Evolutionary conservation across 106 monocot genomes (phyloP).

Genomic region (Dendrobium catenatum): DNA sequence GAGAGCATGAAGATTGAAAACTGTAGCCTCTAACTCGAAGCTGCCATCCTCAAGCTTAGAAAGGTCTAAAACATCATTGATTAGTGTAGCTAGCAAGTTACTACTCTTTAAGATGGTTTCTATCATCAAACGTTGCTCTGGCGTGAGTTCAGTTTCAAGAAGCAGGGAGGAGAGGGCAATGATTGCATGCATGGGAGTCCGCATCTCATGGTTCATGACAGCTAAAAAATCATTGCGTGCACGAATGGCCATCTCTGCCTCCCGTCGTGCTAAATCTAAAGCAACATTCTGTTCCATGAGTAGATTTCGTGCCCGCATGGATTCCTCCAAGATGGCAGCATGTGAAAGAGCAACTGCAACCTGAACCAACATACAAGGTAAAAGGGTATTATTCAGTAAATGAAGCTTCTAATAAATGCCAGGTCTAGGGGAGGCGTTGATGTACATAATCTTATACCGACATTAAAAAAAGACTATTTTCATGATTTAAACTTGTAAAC

Average conservation of each 20-base stretch:
- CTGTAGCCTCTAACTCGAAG: conserved; percentile 50
- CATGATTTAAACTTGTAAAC: not conserved
- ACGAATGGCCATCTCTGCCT: conserved; percentile 89
- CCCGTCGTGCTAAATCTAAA: conserved; percentile 75
- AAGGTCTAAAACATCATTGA: conserved; percentile 87
- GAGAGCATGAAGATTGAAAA: conserved; percentile 79
- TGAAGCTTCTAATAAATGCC: not conserved
- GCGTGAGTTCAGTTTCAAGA: conserved; percentile 76
- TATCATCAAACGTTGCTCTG: conserved; percentile 82
- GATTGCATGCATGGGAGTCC: conserved; percentile 79
- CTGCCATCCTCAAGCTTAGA: conserved; percentile 89
- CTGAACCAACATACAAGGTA: conserved; percentile 24
- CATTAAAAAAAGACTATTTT: not conserved
- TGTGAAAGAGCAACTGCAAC: conserved; percentile 77
- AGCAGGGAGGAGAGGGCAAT: conserved; percentile 72
- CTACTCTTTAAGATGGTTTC: conserved; percentile 85
- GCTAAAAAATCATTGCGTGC: conserved; percentile 93
- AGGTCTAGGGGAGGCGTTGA: not conserved
- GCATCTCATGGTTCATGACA: conserved; percentile 98
- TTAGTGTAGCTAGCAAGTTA: conserved; percentile 77
- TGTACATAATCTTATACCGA: not conserved
- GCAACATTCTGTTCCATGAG: conserved; percentile 94
- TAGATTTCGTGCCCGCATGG: conserved; percentile 89
- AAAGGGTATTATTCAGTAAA: not conserved
- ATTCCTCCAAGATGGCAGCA: conserved; percentile 95